phyloP scores from a whole-genome alignment of 2,329 filamentous ascomycete genomes.

The Epichloe festucae region DNA sequence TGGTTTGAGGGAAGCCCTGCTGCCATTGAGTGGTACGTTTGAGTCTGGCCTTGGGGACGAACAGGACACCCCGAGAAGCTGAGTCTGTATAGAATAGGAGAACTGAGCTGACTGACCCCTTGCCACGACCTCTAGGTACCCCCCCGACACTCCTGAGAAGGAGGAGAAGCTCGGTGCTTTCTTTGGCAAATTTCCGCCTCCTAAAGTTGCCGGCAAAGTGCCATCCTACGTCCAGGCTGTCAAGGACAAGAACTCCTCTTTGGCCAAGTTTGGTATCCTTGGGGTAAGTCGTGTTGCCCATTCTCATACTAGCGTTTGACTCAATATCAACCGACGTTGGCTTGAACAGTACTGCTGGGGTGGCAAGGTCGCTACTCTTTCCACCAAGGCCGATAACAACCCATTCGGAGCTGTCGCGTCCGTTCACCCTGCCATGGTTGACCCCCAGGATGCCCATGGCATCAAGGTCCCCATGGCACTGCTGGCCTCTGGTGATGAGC shows the following conservation, averaged over 20 bases:
- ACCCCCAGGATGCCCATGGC: constrained; percentile 42
- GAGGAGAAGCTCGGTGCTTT: constrained; percentile 44
- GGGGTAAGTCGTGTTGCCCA: constrained; percentile 33
- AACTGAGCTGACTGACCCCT: background rate
- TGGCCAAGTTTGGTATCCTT: constrained; percentile 47
- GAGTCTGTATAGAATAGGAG: background rate
- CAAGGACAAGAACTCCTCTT: constrained; percentile 35
- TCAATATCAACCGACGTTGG: background rate
- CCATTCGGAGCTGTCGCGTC: constrained; percentile 42
- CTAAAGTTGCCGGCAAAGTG: constrained; percentile 33
- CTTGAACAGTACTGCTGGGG: constrained; percentile 51
- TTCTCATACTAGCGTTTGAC: background rate
- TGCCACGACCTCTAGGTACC: constrained; percentile 32
- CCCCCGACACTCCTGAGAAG: constrained; percentile 54
- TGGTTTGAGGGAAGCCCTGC: constrained; percentile 69
- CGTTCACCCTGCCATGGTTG: constrained; percentile 51
- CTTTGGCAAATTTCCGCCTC: constrained; percentile 38
- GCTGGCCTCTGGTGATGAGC: constrained; percentile 55
- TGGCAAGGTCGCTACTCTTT: constrained; percentile 49
- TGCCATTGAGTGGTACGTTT: constrained; percentile 34
- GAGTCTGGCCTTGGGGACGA: background rate
- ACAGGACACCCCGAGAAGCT: background rate
- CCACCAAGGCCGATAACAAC: constrained; percentile 35
- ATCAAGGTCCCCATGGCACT: constrained; percentile 49
- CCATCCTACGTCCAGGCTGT: constrained; percentile 43